Conservation (phyloP, 2,329 filamentous ascomycete genomes). For the Fusarium beomiforme region DNA sequence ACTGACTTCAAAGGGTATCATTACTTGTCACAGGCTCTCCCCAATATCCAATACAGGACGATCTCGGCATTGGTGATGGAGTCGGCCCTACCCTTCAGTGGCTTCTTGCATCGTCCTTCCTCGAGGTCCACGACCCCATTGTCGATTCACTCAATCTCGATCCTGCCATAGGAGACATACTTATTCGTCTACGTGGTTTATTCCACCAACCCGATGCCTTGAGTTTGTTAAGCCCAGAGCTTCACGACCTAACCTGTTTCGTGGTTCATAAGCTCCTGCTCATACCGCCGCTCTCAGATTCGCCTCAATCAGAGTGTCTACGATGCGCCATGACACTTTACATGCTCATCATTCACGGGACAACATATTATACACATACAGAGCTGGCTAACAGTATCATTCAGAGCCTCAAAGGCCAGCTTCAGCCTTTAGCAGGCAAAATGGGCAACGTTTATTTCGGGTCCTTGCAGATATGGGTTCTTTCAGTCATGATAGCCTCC, state of each 20-base stretch:
- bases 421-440: constrained; percentile 36
- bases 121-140: constrained; percentile 3
- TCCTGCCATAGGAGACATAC: constrained; percentile 47
- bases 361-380: constrained; percentile 65
- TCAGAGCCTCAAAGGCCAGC: constrained; percentile 44
- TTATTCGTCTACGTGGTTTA: constrained; percentile 56
- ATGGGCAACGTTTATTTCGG: background rate
- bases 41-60: constrained; percentile 63
- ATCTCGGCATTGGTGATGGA: constrained; percentile 58
- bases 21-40: constrained; percentile 63
- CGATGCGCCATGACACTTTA: constrained; percentile 59
- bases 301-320: constrained; percentile 52
- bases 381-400: constrained; percentile 51
- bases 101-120: constrained; percentile 47
- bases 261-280: constrained; percentile 61
- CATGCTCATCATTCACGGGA: constrained; percentile 63
- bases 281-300: constrained; percentile 4
- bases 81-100: constrained; percentile 61
- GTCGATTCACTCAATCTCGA: constrained; percentile 46
- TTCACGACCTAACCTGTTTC: constrained; percentile 66
- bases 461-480: constrained; percentile 54
- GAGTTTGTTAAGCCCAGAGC: constrained; percentile 51
- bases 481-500: constrained; percentile 53
- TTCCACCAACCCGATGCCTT: constrained; percentile 48
- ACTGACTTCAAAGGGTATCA: constrained; percentile 58